Evolutionary conservation across 768 basidiomycete genomes (phyloP).

Genomic region (Saitozyma podzolica): DNA sequence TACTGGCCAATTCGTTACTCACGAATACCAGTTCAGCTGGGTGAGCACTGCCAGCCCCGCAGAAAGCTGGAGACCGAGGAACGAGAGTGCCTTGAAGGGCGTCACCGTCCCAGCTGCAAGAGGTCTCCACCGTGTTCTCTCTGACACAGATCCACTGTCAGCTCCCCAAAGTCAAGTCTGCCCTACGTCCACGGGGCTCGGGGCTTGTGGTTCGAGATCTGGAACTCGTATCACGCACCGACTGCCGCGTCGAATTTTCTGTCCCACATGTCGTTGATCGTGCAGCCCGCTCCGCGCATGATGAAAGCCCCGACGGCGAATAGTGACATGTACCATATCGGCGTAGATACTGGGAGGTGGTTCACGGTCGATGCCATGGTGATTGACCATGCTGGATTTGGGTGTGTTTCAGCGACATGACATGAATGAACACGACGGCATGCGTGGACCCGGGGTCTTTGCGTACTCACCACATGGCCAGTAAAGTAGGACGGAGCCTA

Average conservation of each 20-base stretch:
- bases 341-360: slow-evolving; percentile 65
- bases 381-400: slow-evolving; percentile 86
- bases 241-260: slow-evolving; percentile 85
- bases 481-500: slow-evolving; percentile 84
- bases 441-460: background rate
- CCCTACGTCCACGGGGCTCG: background rate
- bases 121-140: slow-evolving; percentile 81
- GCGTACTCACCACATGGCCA: slow-evolving; percentile 82
- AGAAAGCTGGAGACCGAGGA: slow-evolving; percentile 78
- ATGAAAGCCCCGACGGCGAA: slow-evolving; percentile 88
- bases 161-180: background rate
- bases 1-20: slow-evolving; percentile 44
- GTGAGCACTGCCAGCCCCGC: slow-evolving; percentile 80
- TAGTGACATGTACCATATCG: slow-evolving; percentile 72
- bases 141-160: slow-evolving; percentile 54
- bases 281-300: slow-evolving; percentile 98
- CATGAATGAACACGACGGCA: slow-evolving; percentile 5
- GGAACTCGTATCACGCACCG: slow-evolving; percentile 59
- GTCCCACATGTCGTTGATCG: slow-evolving; percentile 99
- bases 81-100: slow-evolving; percentile 69
- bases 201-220: background rate
- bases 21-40: slow-evolving; percentile 96
- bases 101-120: slow-evolving; percentile 81
- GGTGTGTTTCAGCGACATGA: too few species aligned
- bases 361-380: slow-evolving; percentile 89